Percentiles rank a stretch among this genome's conserved stretches.
Conservation (phyloP, 2,329 filamentous ascomycete genomes). For the Phialophora tarda region DNA sequence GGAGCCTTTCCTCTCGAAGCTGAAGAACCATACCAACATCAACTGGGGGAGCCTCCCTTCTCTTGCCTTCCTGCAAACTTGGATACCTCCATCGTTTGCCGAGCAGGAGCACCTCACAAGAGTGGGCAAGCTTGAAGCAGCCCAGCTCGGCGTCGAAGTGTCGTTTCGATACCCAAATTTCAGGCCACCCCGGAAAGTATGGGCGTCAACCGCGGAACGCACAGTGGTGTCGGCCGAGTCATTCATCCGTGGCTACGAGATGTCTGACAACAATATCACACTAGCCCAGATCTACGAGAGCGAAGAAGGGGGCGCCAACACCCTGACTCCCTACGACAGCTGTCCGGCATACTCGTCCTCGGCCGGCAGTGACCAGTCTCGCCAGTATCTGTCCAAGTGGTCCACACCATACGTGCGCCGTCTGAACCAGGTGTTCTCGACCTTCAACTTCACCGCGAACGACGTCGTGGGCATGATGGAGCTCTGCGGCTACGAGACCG, state of each 20-base stretch:
- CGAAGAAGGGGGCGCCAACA: conserved; percentile 63
- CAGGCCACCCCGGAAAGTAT: conserved; percentile 60
- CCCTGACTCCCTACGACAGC: conserved; percentile 67
- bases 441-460: conserved; percentile 67
- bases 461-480: conserved; percentile 71
- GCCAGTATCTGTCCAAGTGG: conserved; percentile 60
- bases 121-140: conserved; percentile 65
- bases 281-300: conserved; percentile 63
- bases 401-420: conserved; percentile 66
- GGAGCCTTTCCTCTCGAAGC: conserved; percentile 63
- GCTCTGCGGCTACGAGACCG: conserved; percentile 69
- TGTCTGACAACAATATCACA: conserved; percentile 59
- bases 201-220: conserved; percentile 68
- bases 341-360: conserved; percentile 68
- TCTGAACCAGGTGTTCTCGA: conserved; percentile 58
- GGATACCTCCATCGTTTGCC: conserved; percentile 63
- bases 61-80: conserved; percentile 62
- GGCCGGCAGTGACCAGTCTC: conserved; percentile 61
- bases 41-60: conserved; percentile 63
- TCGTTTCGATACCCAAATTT: conserved; percentile 64
- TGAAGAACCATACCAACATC: conserved; percentile 61
- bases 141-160: conserved; percentile 63
- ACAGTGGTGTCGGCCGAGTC: conserved; percentile 64
- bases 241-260: conserved; percentile 63
- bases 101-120: conserved; percentile 66